Conservation (phyloP, 352 stramenopile species). For the Phytophthora pseudosyringae region DNA sequence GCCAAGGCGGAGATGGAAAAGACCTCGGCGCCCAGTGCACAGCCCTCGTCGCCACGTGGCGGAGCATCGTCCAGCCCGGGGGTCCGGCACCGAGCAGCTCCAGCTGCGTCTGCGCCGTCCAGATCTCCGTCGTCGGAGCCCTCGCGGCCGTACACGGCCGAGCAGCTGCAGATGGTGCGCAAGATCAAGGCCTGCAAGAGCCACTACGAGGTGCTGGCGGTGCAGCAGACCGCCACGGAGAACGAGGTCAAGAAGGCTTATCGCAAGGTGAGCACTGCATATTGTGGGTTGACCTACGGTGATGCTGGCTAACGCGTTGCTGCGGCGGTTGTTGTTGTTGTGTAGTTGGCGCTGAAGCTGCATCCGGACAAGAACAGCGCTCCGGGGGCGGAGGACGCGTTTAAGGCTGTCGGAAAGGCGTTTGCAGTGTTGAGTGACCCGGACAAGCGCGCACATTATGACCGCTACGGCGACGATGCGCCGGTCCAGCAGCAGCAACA, state of each 20-base stretch:
- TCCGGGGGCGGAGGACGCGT: constrained; percentile 96
- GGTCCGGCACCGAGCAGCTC: constrained; percentile 42
- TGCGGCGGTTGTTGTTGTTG: constrained; percentile 7
- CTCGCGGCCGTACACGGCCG: constrained; percentile 69
- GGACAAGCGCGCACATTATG: constrained; percentile 90
- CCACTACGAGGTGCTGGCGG: constrained; percentile 89
- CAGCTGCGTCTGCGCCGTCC: constrained; percentile 27
- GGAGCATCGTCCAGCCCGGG: constrained; percentile 18
- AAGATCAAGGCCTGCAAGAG: constrained; percentile 90
- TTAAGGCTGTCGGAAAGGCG: constrained; percentile 96
- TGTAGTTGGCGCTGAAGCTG: constrained; percentile 88
- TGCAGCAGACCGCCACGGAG: constrained; percentile 75
- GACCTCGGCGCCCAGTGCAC: constrained; percentile 30
- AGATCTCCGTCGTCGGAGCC: constrained; percentile 50
- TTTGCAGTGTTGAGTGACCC: constrained; percentile 93
- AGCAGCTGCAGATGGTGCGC: constrained; percentile 86
- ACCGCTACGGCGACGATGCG: constrained; percentile 73
- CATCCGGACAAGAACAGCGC: constrained; percentile 97
- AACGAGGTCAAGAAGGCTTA: constrained; percentile 93
- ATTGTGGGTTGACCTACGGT: background rate
- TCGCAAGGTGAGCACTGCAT: constrained; percentile 68
- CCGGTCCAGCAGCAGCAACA: constrained; percentile 48
- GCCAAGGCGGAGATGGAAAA: constrained; percentile 70
- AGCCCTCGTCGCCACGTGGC: constrained; percentile 41
- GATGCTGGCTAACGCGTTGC: constrained; percentile 10